Evolutionary conservation across 306 rosid species (phyloP), one percentile per base, ranked within the genome.

Genomic region (Abrus pulchellus): DNA sequence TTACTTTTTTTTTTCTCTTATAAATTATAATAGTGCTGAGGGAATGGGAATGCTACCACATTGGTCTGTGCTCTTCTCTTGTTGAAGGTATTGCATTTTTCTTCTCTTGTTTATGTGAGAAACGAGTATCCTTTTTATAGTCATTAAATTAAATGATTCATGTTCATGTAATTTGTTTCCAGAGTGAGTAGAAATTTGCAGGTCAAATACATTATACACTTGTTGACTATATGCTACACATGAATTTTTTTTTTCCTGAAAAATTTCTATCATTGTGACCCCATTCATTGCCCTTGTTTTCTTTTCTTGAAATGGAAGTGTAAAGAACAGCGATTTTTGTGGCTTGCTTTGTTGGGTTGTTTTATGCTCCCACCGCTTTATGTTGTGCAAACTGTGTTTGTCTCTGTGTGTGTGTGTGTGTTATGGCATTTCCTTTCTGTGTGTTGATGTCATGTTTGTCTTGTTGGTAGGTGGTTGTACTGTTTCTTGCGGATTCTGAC

Each of bases 61-160:
- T 10, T 68, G 65, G 55, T 49, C 36, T 47, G 2, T 75, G 48
- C 55, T 57, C 41, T 55, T 81, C 45, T 63, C 60, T 67, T 33
- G 49, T 48, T 9, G 44, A 68, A 72, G 83, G 84, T 84, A 59
- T 81, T 68, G 27, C 90, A 79, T 82, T 84, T 20, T 78, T 68
- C 77, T 68, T 28, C 62, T 56, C 6, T 30, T 44, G 34, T 49
- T 6, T 72, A 52, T 4, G 29, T 59, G 30, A 27, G 50, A 44
- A 41, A 38, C 29, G 5, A 2, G 12, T 8, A 56, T 3, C 0
- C 33, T 20, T 47, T 71, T 70, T 34, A 1, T 20, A 3, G 5
- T 29, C 20, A 13, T 50, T 27, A 9, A 68, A 80, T 38, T 34
- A 48, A 20, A 20, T 20, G 20, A 20, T 20, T 20, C 20, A 20